phyloP scores from a whole-genome alignment of 106 monocot genomes.

The Triglochin maritima region DNA sequence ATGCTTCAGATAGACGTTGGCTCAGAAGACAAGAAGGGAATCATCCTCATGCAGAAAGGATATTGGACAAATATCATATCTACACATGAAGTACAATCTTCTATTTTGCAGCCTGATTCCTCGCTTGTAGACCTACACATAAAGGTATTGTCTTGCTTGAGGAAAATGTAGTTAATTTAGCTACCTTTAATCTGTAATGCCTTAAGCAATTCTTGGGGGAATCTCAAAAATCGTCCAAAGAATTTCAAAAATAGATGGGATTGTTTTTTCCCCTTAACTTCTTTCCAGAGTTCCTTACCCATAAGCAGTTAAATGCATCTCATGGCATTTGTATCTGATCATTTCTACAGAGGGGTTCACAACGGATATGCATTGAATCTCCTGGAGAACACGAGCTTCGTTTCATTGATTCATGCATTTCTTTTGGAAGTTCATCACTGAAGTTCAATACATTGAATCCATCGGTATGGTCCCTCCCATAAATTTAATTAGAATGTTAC shows the following conservation, averaged over 20 bases:
- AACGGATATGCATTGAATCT: constrained; percentile 63
- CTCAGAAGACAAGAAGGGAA: constrained; percentile 52
- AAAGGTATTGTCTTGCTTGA: constrained; percentile 32
- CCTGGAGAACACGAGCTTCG: constrained; percentile 74
- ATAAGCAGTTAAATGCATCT: not conserved
- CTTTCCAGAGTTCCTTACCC: no score
- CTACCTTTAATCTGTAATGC: no score
- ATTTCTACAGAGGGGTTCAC: constrained; percentile 67
- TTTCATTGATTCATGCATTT: constrained; percentile 71
- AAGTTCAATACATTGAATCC: constrained; percentile 47
- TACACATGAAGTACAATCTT: constrained; percentile 66
- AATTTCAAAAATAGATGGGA: no score
- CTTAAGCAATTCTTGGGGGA: no score
- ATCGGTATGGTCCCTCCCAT: constrained; percentile 17
- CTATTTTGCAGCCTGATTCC: constrained; percentile 50
- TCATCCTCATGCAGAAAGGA: constrained; percentile 84
- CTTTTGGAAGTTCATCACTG: constrained; percentile 57
- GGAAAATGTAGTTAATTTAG: no score
- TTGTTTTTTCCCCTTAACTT: no score
- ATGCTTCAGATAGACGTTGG: constrained; percentile 60
- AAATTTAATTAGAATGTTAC: not conserved
- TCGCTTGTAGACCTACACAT: constrained; percentile 43
- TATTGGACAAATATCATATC: constrained; percentile 71
- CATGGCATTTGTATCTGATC: not conserved
- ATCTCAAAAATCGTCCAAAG: no score